Conservation (phyloP, 208 protist species). For the Trypanosoma melophagium region DNA sequence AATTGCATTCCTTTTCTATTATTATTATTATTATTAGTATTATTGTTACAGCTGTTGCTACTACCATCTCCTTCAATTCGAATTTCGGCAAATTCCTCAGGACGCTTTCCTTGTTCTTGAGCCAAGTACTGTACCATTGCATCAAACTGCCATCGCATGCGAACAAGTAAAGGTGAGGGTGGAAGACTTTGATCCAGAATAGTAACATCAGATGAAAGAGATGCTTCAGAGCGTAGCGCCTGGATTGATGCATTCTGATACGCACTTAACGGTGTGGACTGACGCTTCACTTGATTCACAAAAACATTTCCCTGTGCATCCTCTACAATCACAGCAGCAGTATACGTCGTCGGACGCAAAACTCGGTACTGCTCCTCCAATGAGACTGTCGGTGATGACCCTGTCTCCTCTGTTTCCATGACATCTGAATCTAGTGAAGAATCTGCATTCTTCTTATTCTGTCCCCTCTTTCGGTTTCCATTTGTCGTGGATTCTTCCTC, state of each 20-base stretch:
- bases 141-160: conserved; percentile 85
- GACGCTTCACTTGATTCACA: conserved; percentile 41
- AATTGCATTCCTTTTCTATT: background rate
- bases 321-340: conserved; percentile 34
- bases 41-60: too few species aligned
- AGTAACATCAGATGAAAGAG: conserved; percentile 18
- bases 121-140: conserved; percentile 55
- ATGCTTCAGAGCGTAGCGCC: conserved; percentile 41
- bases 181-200: conserved; percentile 29
- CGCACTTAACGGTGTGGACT: conserved; percentile 52
- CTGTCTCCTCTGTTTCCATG: conserved; percentile 1
- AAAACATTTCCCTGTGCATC: conserved; percentile 43
- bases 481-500: conserved; percentile 11
- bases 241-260: conserved; percentile 51
- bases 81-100: conserved; percentile 23
- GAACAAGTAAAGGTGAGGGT: conserved; percentile 54
- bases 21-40: conserved; percentile 4
- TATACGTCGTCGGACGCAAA: conserved; percentile 42
- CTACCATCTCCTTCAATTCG: conserved; percentile 30
- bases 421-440: background rate
- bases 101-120: conserved; percentile 9
- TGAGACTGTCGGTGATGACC: background rate
- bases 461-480: background rate
- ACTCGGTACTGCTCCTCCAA: conserved; percentile 31
- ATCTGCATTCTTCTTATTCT: too few species aligned